Percentiles rank a stretch among this genome's conserved stretches.
These are phyloP conservation scores for Zygosaccharomyces bisporus DNA, from an alignment of 805 yeast genomes.

Conservation along the genomic window DNA sequence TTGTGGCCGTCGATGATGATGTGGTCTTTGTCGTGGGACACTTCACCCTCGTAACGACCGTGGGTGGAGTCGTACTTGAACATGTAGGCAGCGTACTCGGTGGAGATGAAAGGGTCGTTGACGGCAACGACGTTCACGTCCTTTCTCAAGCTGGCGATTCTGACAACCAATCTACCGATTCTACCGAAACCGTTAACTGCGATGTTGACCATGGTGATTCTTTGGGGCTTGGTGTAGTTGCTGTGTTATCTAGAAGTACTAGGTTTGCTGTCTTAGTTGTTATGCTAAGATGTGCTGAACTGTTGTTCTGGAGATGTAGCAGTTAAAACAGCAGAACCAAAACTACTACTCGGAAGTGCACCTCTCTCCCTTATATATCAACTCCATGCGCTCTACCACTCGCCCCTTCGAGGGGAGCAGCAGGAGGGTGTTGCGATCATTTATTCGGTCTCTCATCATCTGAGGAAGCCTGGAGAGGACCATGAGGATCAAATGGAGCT, in stretches of 20 bases:
- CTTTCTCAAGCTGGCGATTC: slow-evolving; percentile 55
- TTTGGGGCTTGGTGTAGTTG: slow-evolving; percentile 8
- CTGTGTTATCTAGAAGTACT: neutral
- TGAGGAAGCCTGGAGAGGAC: neutral
- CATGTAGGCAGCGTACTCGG: slow-evolving; percentile 70
- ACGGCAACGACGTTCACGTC: slow-evolving; percentile 57
- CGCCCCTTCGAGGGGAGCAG: neutral
- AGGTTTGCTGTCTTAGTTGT: neutral
- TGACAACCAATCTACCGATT: slow-evolving; percentile 65
- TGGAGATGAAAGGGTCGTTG: slow-evolving; percentile 66
- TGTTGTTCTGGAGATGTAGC: neutral
- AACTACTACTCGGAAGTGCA: neutral
- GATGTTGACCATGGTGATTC: slow-evolving; percentile 37
- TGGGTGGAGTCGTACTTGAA: slow-evolving; percentile 74
- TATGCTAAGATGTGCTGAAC: neutral
- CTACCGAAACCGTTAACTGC: slow-evolving; percentile 75
- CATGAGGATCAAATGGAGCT: neutral
- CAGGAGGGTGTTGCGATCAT: slow-evolving; percentile 9
- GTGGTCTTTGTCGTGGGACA: slow-evolving; percentile 48
- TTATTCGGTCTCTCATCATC: neutral
- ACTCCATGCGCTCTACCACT: too few species aligned
- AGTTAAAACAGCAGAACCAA: neutral
- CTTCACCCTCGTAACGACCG: slow-evolving; percentile 60
- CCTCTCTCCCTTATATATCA: slow-evolving; percentile 1
- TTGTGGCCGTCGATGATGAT: slow-evolving; percentile 51